A percentile compares a stretch with the other conserved stretches of the same genome.
These are phyloP conservation scores for Cicer yamashitae DNA, from an alignment of 306 rosid species.

Conservation along the genomic window DNA sequence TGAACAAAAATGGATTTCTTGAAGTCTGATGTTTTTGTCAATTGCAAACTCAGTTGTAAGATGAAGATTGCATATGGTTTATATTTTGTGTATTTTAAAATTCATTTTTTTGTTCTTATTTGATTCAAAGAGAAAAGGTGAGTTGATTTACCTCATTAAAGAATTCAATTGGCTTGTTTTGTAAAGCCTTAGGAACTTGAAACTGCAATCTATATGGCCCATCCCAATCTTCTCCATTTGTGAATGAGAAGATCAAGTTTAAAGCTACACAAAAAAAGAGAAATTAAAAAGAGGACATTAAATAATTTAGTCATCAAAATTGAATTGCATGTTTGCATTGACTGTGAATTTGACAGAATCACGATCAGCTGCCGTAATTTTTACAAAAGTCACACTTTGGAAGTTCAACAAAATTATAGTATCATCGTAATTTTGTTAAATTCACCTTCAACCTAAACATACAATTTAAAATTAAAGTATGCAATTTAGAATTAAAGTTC, in stretches of 20 bases:
- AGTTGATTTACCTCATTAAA: slow-evolving; percentile 69
- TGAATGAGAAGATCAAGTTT: slow-evolving; percentile 91
- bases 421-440: neutral
- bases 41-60: too few species aligned
- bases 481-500: slow-evolving; percentile 25
- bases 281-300: slow-evolving; percentile 25
- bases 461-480: neutral
- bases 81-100: too few species aligned
- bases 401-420: neutral
- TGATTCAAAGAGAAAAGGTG: slow-evolving; percentile 13
- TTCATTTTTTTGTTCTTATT: too few species aligned
- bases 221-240: slow-evolving; percentile 95
- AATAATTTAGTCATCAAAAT: neutral
- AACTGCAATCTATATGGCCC: slow-evolving; percentile 89
- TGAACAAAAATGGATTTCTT: neutral
- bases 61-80: too few species aligned
- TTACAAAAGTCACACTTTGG: neutral
- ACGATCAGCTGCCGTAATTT: neutral
- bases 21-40: too few species aligned
- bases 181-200: slow-evolving; percentile 69
- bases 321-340: neutral
- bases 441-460: neutral
- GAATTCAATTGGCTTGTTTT: slow-evolving; percentile 78
- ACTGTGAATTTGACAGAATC: neutral
- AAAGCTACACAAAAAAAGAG: slow-evolving; percentile 53